phyloP scores from a whole-genome alignment of 495 filamentous ascomycete species.

The Trichoderma virens region DNA sequence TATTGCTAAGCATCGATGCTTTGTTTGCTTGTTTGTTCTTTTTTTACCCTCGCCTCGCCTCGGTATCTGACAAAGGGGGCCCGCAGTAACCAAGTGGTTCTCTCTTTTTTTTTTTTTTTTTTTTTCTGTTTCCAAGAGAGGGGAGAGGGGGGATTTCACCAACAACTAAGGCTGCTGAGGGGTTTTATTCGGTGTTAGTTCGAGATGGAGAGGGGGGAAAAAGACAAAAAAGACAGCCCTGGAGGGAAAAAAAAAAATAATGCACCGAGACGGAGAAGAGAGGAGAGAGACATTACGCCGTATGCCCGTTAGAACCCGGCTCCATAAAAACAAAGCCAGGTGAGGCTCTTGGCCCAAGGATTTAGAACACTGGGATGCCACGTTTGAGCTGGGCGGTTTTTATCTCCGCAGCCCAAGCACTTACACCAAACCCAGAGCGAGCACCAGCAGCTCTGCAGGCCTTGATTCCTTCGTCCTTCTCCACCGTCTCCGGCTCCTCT shows the following conservation, averaged over 20 bases:
- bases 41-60: too few species aligned
- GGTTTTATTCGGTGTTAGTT: not conserved
- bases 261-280: too few species aligned
- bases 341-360: not conserved
- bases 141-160: not conserved
- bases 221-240: not conserved
- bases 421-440: not conserved
- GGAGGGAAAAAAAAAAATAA: too few species aligned
- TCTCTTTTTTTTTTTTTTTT: not conserved
- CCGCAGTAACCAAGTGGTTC: not conserved
- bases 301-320: not conserved
- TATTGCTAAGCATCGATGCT: not conserved
- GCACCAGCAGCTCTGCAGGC: not conserved
- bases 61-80: too few species aligned
- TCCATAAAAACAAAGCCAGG: slow-evolving; percentile 3
- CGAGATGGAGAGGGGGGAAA: not conserved
- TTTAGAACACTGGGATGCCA: not conserved
- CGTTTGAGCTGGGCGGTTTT: not conserved
- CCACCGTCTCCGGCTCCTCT: not conserved
- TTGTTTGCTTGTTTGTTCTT: too few species aligned
- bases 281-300: not conserved
- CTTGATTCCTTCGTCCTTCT: not conserved
- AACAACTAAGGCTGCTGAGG: not conserved
- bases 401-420: not conserved
- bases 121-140: too few species aligned